Evolutionary conservation across 2,329 filamentous ascomycete genomes (phyloP).

Genomic region (Diaporthe humulicola): DNA sequence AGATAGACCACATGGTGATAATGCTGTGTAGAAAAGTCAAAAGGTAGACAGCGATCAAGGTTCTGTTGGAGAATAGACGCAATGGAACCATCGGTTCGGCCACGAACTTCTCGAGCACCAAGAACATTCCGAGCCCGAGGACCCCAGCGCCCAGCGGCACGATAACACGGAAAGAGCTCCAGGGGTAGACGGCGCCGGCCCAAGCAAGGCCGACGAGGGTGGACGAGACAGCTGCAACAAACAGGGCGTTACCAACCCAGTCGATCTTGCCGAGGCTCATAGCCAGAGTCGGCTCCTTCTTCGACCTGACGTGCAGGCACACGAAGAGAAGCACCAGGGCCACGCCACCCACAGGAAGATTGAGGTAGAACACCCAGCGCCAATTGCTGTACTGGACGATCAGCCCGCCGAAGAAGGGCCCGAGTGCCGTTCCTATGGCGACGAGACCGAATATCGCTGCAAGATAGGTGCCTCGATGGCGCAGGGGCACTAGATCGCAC

Average conservation of each 20-base stretch:
- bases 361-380: constrained; percentile 42
- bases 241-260: constrained; percentile 21
- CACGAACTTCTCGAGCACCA: constrained; percentile 29
- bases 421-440: neutral
- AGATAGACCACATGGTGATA: constrained; percentile 50
- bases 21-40: constrained; percentile 54
- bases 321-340: constrained; percentile 46
- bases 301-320: constrained; percentile 31
- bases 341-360: constrained; percentile 48
- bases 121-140: neutral
- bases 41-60: constrained; percentile 47
- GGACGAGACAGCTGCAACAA: constrained; percentile 8
- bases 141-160: neutral
- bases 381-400: constrained; percentile 29
- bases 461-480: constrained; percentile 56
- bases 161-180: constrained; percentile 4
- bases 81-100: constrained; percentile 55
- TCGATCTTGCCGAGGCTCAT: constrained; percentile 19
- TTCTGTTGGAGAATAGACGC: constrained; percentile 59
- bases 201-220: constrained; percentile 17
- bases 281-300: neutral
- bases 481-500: constrained; percentile 42
- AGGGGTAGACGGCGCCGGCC: constrained; percentile 13
- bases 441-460: constrained; percentile 45
- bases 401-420: constrained; percentile 21